A percentile compares a stretch with the other conserved stretches of the same genome.
Conservation (phyloP, 2,329 filamentous ascomycete species). For the Aureobasidium zeae region DNA sequence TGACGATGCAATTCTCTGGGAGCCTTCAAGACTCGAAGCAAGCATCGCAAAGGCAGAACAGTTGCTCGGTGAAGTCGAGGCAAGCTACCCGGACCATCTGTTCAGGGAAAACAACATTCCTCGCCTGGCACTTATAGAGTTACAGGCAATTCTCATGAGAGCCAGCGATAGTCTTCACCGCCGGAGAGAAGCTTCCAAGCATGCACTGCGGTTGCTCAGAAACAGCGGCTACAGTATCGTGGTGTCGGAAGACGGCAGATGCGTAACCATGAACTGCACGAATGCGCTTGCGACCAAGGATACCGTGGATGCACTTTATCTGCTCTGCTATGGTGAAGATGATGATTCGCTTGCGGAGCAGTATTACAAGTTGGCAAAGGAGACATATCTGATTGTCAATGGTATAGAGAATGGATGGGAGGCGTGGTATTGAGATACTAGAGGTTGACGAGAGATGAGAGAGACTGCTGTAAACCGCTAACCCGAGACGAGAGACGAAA, state of each 20-base stretch:
- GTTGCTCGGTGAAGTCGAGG: neutral
- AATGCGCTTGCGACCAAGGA: neutral
- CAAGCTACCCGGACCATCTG: neutral
- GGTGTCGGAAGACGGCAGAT: neutral
- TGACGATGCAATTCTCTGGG: neutral
- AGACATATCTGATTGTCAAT: neutral
- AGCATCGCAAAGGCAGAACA: neutral
- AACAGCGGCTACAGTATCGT: neutral
- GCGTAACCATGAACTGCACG: neutral
- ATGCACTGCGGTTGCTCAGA: neutral
- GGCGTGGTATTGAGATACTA: neutral
- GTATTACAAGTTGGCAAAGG: neutral
- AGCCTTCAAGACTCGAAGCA: neutral
- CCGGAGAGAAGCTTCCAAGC: neutral
- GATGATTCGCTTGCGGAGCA: neutral
- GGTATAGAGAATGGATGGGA: neutral
- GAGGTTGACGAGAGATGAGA: neutral
- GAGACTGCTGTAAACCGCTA: too few species aligned
- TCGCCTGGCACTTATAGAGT: neutral
- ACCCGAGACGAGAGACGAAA: too few species aligned
- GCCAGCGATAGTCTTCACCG: neutral
- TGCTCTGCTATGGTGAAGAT: neutral
- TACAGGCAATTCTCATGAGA: neutral
- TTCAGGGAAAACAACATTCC: neutral
- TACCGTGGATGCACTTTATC: neutral